Evolutionary conservation across 164 flowering plant species (phyloP).

Genomic region (Berberis vulgaris): DNA sequence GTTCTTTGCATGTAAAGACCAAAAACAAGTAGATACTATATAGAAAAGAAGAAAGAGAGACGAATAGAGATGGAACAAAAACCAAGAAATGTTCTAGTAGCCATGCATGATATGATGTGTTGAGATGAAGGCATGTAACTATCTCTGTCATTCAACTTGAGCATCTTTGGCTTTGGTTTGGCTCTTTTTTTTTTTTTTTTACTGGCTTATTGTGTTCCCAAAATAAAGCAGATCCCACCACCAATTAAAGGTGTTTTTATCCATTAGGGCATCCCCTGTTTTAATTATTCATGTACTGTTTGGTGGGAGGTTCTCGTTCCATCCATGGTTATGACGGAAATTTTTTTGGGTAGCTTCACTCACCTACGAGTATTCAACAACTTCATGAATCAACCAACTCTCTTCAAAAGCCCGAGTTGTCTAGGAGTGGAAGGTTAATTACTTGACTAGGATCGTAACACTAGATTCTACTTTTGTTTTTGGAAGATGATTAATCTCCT

Average conservation of each 20-base stretch:
- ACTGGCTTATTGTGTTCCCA: conserved; percentile 15
- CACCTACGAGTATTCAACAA: no score
- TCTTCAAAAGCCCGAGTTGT: no score
- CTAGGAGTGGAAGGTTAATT: no score
- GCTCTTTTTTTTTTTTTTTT: conserved; percentile 5
- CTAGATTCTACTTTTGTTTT: no score
- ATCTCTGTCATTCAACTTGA: conserved; percentile 17
- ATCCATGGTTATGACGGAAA: no score
- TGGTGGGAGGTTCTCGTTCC: neutral
- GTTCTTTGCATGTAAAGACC: conserved; percentile 17
- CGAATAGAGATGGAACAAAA: conserved; percentile 14
- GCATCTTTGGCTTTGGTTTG: conserved; percentile 11
- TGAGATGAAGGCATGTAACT: conserved; percentile 12
- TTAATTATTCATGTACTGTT: conserved; percentile 11
- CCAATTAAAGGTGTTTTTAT: conserved; percentile 17
- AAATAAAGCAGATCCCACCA: conserved; percentile 14
- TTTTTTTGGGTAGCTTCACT: no score
- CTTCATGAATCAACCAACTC: no score
- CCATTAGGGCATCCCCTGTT: neutral
- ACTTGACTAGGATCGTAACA: no score
- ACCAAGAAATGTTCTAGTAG: conserved; percentile 25
- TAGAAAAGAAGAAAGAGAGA: neutral
- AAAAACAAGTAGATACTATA: conserved; percentile 11
- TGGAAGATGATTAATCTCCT: no score
- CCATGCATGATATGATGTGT: conserved; percentile 1